These are phyloP conservation scores for Kodamaea laetipori DNA, from an alignment of 805 yeast genomes.

Conservation along the genomic window DNA sequence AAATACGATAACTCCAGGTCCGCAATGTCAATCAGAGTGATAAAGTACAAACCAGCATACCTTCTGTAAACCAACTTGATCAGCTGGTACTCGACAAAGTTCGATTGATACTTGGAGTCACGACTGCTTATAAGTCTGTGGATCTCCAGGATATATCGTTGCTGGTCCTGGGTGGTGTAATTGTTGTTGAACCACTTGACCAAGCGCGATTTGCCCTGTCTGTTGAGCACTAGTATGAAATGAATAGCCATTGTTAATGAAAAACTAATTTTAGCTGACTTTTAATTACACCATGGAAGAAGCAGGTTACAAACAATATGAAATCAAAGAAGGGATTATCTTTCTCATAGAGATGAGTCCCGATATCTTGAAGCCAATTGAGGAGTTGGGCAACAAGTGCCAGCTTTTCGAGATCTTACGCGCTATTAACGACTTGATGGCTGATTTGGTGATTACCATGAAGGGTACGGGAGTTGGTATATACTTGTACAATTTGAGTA, in stretches of 20 bases:
- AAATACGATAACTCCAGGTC: conserved; percentile 84
- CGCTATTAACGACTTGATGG: conserved; percentile 61
- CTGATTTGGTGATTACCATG: conserved; percentile 62
- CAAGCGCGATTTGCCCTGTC: conserved; percentile 91
- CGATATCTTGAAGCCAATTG: conserved; percentile 40
- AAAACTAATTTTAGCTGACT: neutral
- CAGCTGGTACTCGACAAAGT: conserved; percentile 64
- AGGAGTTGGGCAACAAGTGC: conserved; percentile 39
- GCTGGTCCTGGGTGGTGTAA: conserved; percentile 32
- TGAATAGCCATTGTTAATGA: conserved; percentile 66
- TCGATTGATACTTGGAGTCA: conserved; percentile 81
- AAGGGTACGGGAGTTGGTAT: conserved; percentile 79
- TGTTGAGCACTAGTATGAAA: conserved; percentile 77
- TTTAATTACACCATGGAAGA: neutral
- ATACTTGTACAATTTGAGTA: conserved; percentile 49
- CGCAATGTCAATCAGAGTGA: conserved; percentile 73
- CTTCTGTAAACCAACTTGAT: conserved; percentile 79
- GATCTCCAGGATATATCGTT: conserved; percentile 55
- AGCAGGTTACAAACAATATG: conserved; percentile 34
- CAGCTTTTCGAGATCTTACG: conserved; percentile 55
- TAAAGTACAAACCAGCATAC: conserved; percentile 89
- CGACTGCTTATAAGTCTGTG: conserved; percentile 80
- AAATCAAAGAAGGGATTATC: conserved; percentile 62
- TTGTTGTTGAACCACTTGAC: conserved; percentile 68
- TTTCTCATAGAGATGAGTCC: conserved; percentile 57